Conservation (phyloP, 2,329 filamentous ascomycete species). For the Tolypocladium pustulatum region DNA sequence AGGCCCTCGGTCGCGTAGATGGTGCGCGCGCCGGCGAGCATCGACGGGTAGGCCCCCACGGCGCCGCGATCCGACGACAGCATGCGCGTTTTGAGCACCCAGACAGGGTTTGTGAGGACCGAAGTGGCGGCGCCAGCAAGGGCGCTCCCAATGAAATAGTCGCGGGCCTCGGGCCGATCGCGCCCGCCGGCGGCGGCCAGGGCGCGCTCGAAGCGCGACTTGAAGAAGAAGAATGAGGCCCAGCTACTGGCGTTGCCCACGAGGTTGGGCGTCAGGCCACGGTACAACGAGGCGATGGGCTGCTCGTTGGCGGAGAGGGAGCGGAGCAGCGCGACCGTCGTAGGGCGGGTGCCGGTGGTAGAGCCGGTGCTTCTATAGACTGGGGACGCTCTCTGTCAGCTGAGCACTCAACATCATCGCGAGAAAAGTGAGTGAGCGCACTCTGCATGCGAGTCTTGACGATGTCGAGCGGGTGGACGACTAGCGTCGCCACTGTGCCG, state of each 20-base stretch:
- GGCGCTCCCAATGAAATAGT: slow-evolving; percentile 77
- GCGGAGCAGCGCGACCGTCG: slow-evolving; percentile 42
- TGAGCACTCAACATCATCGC: neutral
- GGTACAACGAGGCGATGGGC: slow-evolving; percentile 65
- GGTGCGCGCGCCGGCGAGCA: slow-evolving; percentile 57
- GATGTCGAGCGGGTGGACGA: slow-evolving; percentile 86
- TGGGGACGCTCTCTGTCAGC: slow-evolving; percentile 12
- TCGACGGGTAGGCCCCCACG: slow-evolving; percentile 70
- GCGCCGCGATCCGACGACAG: slow-evolving; percentile 67
- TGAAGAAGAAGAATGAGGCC: slow-evolving; percentile 85
- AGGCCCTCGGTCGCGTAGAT: slow-evolving; percentile 64
- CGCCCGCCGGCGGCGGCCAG: slow-evolving; percentile 19
- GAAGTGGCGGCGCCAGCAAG: slow-evolving; percentile 63
- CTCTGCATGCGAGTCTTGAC: slow-evolving; percentile 94
- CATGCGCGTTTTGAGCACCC: slow-evolving; percentile 98
- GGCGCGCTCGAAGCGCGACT: slow-evolving; percentile 41
- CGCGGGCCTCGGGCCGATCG: slow-evolving; percentile 35
- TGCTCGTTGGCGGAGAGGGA: slow-evolving; percentile 37
- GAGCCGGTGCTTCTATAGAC: slow-evolving; percentile 39
- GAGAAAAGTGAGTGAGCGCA: slow-evolving; percentile 25
- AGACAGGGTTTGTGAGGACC: slow-evolving; percentile 84
- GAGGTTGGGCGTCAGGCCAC: slow-evolving; percentile 82
- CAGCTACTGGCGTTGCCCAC: slow-evolving; percentile 84
- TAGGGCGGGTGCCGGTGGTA: slow-evolving; percentile 26
- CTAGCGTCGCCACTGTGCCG: slow-evolving; percentile 75